Evolutionary conservation across 2,329 filamentous ascomycete genomes (phyloP).

Genomic region (Parafenestella ontariensis): DNA sequence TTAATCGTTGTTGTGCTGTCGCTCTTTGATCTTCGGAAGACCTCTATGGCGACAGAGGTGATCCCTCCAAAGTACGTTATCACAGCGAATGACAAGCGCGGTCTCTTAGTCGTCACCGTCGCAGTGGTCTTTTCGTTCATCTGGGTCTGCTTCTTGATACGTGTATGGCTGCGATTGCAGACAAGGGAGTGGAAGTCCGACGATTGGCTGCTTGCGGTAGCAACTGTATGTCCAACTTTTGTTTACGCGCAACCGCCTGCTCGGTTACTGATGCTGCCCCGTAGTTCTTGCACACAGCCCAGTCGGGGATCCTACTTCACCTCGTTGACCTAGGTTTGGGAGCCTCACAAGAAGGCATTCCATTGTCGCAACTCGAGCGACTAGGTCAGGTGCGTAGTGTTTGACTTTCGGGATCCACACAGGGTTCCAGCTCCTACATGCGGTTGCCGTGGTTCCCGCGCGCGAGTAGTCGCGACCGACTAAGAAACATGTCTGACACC

Average conservation of each 20-base stretch:
- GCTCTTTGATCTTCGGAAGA: not conserved
- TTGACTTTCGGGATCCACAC: constrained; percentile 5
- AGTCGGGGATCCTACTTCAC: constrained; percentile 34
- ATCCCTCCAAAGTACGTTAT: constrained; percentile 40
- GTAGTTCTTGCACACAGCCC: constrained; percentile 36
- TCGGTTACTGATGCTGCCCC: constrained; percentile 14
- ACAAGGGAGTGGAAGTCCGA: constrained; percentile 42
- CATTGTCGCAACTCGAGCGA: constrained; percentile 19
- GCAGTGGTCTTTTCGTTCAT: constrained; percentile 38
- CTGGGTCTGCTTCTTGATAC: constrained; percentile 38
- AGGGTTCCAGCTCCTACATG: constrained; percentile 18
- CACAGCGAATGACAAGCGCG: constrained; percentile 40
- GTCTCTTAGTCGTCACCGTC: constrained; percentile 42
- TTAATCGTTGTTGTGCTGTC: constrained; percentile 5
- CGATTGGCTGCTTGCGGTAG: constrained; percentile 33
- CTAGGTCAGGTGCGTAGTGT: constrained; percentile 34
- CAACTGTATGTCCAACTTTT: constrained; percentile 25
- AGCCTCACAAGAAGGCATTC: constrained; percentile 19
- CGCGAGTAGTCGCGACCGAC: not conserved
- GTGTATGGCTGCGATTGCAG: constrained; percentile 37
- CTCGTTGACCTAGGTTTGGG: constrained; percentile 36
- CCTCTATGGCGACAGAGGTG: constrained; percentile 29
- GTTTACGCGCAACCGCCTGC: not conserved
- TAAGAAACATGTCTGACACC: constrained; percentile 16
- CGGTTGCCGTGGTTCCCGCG: not conserved